These are phyloP conservation scores for Candolleomyces eurysporus DNA, from an alignment of 768 basidiomycete genomes.

Conservation along the genomic window DNA sequence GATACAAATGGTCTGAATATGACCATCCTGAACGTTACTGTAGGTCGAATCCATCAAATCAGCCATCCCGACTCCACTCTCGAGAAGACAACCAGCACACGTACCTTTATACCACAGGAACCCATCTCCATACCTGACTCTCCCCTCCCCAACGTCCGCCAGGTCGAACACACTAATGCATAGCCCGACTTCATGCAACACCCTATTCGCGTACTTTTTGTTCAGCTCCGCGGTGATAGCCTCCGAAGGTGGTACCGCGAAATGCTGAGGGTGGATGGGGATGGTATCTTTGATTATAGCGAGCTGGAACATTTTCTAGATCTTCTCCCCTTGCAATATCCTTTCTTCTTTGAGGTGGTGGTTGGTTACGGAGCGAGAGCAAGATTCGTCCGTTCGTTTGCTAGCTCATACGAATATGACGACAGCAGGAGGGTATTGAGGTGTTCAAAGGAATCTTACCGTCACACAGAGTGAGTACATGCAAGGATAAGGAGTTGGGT, in stretches of 20 bases:
- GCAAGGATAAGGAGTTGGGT: no score
- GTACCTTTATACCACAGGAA: conserved; percentile 92
- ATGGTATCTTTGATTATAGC: conserved; percentile 72
- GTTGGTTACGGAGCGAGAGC: no score
- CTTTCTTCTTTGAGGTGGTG: no score
- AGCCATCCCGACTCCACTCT: no score
- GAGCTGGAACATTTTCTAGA: neutral
- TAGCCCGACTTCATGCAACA: conserved; percentile 88
- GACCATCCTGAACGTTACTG: conserved; percentile 87
- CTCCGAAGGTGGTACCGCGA: conserved; percentile 72
- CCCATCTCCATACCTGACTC: conserved; percentile 92
- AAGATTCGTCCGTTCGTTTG: no score
- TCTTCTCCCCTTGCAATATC: no score
- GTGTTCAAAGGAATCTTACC: no score
- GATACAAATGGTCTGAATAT: conserved; percentile 90
- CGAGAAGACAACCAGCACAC: no score
- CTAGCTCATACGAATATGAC: no score
- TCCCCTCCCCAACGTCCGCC: conserved; percentile 83
- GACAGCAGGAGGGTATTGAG: no score
- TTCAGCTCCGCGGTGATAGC: conserved; percentile 86
- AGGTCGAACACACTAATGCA: conserved; percentile 91
- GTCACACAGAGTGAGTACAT: no score
- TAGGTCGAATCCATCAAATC: no score
- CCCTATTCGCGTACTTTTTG: conserved; percentile 92
- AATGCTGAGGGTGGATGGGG: conserved; percentile 81